Evolutionary conservation across 352 stramenopile species (phyloP).

Genomic region (Phytopythium montanum): DNA sequence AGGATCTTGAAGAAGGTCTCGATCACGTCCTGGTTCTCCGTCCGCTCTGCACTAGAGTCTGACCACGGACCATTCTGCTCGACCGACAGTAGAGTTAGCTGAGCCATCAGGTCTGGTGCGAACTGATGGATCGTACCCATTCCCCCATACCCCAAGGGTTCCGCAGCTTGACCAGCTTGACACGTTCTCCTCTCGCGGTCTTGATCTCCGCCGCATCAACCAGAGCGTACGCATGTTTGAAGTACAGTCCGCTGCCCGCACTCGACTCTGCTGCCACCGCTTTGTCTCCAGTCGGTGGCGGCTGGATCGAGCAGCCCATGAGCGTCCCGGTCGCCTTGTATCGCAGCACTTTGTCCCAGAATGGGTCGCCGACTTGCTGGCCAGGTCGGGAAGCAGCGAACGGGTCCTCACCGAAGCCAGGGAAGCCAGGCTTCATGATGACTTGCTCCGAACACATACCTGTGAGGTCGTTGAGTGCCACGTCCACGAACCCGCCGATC

Average conservation of each 20-base stretch:
- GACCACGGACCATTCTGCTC: constrained; percentile 77
- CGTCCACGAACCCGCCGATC: constrained; percentile 89
- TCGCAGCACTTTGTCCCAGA: constrained; percentile 75
- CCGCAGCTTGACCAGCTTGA: constrained; percentile 76
- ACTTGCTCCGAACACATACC: constrained; percentile 88
- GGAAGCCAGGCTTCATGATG: constrained; percentile 79
- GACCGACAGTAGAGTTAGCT: neutral
- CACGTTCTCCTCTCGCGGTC: constrained; percentile 37
- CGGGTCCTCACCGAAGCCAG: constrained; percentile 70
- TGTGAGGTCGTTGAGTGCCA: constrained; percentile 88
- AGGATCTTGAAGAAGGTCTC: constrained; percentile 73
- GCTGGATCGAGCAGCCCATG: constrained; percentile 92
- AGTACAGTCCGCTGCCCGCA: constrained; percentile 81
- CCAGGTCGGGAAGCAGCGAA: constrained; percentile 36
- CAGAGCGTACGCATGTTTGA: constrained; percentile 87
- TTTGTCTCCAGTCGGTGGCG: constrained; percentile 50
- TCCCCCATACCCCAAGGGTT: constrained; percentile 92
- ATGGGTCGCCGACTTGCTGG: constrained; percentile 52
- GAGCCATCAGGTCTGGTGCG: neutral
- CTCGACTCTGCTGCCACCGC: constrained; percentile 63
- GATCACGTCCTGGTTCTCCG: constrained; percentile 78
- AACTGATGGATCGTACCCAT: constrained; percentile 50
- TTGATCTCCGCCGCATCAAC: constrained; percentile 76
- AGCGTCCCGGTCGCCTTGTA: constrained; percentile 85
- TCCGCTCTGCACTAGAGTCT: constrained; percentile 70